A percentile compares a stretch with the other conserved stretches of the same genome.
phyloP scores from a whole-genome alignment of 345 rosid species.

The Eucalyptus tenuipes region DNA sequence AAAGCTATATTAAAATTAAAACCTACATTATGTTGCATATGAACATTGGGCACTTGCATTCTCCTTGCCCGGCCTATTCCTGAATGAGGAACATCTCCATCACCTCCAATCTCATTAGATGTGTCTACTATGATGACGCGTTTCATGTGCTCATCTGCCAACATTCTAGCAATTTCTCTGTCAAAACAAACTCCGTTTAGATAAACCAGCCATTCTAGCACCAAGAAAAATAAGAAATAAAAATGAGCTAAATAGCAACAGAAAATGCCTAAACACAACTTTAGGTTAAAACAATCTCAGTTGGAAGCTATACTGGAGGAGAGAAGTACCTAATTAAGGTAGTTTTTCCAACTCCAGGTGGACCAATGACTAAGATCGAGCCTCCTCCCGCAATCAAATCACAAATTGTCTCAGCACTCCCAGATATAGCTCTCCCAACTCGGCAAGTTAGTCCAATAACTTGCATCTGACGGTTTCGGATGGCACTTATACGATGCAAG shows the following conservation, averaged over 20 bases:
- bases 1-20: background rate
- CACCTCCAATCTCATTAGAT: slow-evolving; percentile 94
- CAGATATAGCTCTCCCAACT: slow-evolving; percentile 82
- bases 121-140: slow-evolving; percentile 88
- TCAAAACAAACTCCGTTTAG: background rate
- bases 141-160: slow-evolving; percentile 84
- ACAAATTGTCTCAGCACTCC: slow-evolving; percentile 77
- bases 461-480: slow-evolving; percentile 82
- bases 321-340: slow-evolving; percentile 75
- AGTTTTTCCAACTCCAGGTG: slow-evolving; percentile 97
- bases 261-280: background rate
- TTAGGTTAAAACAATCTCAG: background rate
- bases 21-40: slow-evolving; percentile 82
- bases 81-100: slow-evolving; percentile 89
- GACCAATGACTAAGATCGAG: slow-evolving; percentile 88
- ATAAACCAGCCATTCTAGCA: background rate
- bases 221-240: background rate
- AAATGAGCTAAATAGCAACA: background rate
- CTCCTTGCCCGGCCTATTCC: slow-evolving; percentile 95
- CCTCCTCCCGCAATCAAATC: slow-evolving; percentile 87
- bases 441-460: slow-evolving; percentile 91
- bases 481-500: slow-evolving; percentile 92
- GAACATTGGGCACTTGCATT: slow-evolving; percentile 97
- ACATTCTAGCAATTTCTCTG: slow-evolving; percentile 86
- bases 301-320: background rate